Percentiles rank a stretch among this genome's conserved stretches.
These are phyloP conservation scores for Colletotrichum sp. DNA, from an alignment of 2,329 filamentous ascomycete genomes.

Conservation along the genomic window DNA sequence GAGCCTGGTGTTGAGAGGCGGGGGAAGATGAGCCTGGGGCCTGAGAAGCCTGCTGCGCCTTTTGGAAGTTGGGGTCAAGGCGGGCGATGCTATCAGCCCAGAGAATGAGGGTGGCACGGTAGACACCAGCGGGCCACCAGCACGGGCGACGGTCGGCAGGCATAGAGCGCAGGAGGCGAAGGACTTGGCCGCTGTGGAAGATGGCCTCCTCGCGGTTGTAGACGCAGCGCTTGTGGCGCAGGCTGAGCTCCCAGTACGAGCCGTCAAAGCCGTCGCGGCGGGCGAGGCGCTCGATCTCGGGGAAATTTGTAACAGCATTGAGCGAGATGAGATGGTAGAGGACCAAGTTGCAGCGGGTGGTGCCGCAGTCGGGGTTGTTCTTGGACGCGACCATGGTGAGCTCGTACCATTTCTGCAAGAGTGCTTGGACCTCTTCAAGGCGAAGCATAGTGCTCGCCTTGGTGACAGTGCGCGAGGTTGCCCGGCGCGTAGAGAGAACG, in stretches of 20 bases:
- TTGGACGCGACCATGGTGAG: conserved; percentile 63
- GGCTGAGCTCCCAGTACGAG: conserved; percentile 56
- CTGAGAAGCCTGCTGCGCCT: conserved; percentile 10
- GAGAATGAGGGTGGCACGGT: conserved; percentile 67
- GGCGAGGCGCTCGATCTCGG: conserved; percentile 70
- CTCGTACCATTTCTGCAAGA: conserved; percentile 71
- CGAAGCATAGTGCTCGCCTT: conserved; percentile 64
- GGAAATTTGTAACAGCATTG: conserved; percentile 71
- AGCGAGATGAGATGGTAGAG: conserved; percentile 75
- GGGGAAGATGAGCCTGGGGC: conserved; percentile 16
- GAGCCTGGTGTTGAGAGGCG: not conserved
- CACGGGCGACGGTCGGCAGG: conserved; percentile 63
- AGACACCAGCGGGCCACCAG: conserved; percentile 76
- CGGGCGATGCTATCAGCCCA: conserved; percentile 65
- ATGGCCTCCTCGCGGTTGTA: conserved; percentile 67
- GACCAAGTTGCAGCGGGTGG: conserved; percentile 69
- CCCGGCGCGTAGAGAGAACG: conserved; percentile 46
- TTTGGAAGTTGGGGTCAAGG: conserved; percentile 34
- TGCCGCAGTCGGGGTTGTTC: conserved; percentile 59
- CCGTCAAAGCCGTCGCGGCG: conserved; percentile 64
- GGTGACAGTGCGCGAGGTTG: conserved; percentile 52
- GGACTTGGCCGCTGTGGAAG: conserved; percentile 71
- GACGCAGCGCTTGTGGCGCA: conserved; percentile 68
- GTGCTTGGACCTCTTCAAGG: conserved; percentile 67
- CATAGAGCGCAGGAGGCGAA: conserved; percentile 66